Percentiles rank a stretch among this genome's conserved stretches.
Conservation (phyloP, 1,284 basidiomycete species). For the Rhodotorula sp. region DNA sequence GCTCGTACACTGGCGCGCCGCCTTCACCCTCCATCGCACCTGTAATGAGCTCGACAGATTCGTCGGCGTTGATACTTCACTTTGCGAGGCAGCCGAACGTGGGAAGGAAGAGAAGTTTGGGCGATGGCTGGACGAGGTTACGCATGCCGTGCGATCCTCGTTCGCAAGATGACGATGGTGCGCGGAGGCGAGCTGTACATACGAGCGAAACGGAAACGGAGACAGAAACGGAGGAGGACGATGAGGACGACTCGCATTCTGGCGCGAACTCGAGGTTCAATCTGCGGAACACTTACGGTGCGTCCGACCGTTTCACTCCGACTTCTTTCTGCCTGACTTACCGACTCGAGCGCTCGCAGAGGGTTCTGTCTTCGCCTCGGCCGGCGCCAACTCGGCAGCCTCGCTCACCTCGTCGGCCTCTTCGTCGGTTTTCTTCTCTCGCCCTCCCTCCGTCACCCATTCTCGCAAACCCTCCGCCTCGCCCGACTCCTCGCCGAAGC, state of each 20-base stretch:
- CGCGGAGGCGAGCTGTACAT: neutral
- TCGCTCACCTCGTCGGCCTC: constrained; percentile 3
- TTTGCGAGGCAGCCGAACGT: neutral
- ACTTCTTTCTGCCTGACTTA: too few species aligned
- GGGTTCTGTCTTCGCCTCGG: neutral
- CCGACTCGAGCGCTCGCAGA: neutral
- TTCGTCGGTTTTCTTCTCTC: neutral
- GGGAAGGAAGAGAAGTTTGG: neutral
- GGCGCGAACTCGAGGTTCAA: too few species aligned
- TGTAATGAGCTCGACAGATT: neutral
- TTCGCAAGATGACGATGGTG: too few species aligned
- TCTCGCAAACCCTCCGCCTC: neutral
- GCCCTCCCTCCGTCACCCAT: neutral
- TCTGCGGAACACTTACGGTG: neutral
- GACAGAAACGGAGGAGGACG: neutral
- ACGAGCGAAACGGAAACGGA: neutral
- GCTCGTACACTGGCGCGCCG: neutral
- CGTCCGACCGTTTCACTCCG: neutral
- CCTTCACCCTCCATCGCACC: neutral
- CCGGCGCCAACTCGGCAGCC: neutral
- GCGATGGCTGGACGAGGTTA: neutral
- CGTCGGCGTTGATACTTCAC: neutral
- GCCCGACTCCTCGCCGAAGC: neutral
- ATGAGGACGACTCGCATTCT: neutral
- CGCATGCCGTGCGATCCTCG: neutral